Percentiles rank a stretch among this genome's conserved stretches.
phyloP scores from a whole-genome alignment of 257 asterid genomes.

The Sherardia arvensis region DNA sequence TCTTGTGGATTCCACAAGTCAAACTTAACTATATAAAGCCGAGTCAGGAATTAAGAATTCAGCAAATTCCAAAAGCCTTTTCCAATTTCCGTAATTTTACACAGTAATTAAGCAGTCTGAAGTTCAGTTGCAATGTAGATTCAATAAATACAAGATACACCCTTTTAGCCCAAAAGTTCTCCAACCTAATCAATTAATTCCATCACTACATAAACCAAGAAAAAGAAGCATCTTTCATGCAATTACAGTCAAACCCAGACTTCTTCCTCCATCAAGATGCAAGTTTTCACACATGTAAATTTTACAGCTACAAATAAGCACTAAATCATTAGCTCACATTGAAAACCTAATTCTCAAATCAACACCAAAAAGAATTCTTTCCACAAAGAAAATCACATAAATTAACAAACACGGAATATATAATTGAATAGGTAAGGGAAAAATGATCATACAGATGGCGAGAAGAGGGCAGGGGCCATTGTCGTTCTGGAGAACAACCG shows the following conservation, averaged over 20 bases:
- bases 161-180: not conserved
- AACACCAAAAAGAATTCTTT: not conserved
- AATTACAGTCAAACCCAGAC: not conserved
- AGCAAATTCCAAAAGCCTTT: not conserved
- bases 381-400: not conserved
- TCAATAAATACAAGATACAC: not conserved
- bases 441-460: conserved; percentile 55
- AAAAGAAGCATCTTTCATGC: not conserved
- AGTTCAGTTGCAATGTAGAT: not conserved
- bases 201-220: not conserved
- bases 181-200: not conserved
- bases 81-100: not conserved
- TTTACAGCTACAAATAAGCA: not conserved
- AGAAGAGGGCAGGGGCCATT: conserved; percentile 99
- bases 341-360: not conserved
- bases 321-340: not conserved
- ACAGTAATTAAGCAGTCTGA: not conserved
- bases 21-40: not conserved
- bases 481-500: conserved; percentile 83
- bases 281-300: not conserved
- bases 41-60: not conserved
- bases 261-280: not conserved
- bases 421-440: not conserved
- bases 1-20: not conserved
- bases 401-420: not conserved